phyloP scores from a whole-genome alignment of 2,329 filamentous ascomycete species.

The Mollisia scopiformis region DNA sequence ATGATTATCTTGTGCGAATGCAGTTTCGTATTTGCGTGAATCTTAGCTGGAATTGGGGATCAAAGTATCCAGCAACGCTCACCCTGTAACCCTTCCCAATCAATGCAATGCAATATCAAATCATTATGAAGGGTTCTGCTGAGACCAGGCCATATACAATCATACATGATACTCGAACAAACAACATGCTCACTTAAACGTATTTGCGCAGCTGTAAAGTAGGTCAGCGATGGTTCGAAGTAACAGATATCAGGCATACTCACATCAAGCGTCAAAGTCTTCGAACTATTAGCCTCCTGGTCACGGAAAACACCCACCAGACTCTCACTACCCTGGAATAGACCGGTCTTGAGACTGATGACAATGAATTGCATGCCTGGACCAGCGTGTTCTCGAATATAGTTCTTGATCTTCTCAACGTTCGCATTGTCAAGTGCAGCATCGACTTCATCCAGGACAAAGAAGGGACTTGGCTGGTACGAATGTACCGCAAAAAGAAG shows the following conservation, averaged over 20 bases:
- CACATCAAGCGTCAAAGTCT: conserved; percentile 92
- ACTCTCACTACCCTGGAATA: conserved; percentile 97
- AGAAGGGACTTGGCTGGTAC: conserved; percentile 95
- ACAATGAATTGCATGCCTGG: conserved; percentile 99
- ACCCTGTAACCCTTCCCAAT: neutral
- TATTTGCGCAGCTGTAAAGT: conserved; percentile 31
- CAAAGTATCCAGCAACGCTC: conserved; percentile 7
- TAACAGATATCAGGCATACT: conserved; percentile 48
- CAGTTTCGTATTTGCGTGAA: neutral
- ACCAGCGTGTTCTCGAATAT: conserved; percentile 90
- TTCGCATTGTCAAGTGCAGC: conserved; percentile 98
- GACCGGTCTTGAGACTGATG: conserved; percentile 90
- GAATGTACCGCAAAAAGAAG: conserved; percentile 95
- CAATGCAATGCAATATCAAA: conserved; percentile 8
- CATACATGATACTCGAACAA: neutral
- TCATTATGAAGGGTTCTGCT: neutral
- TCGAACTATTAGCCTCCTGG: conserved; percentile 89
- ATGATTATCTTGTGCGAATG: neutral
- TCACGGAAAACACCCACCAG: conserved; percentile 95
- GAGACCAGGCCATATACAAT: neutral
- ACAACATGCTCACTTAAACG: conserved; percentile 16
- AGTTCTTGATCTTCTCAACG: conserved; percentile 93
- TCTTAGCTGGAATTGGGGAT: conserved; percentile 3
- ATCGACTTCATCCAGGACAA: conserved; percentile 97
- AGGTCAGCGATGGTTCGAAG: conserved; percentile 16